Base-by-base conservation (phyloP, 441 rosid genomes). In the Gossypium trilobum region DNA sequence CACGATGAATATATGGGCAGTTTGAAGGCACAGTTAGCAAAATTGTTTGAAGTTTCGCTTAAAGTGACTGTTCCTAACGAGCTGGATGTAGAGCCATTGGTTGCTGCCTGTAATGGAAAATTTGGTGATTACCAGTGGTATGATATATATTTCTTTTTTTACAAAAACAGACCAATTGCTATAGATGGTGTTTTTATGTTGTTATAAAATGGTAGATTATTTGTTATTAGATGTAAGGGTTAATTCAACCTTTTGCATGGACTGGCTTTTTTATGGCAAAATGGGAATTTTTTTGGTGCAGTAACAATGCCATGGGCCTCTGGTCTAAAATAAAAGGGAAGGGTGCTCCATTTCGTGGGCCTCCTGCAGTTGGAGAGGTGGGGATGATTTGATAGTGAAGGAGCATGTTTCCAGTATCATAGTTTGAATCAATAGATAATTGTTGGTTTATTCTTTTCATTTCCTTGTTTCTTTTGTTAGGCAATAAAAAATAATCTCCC, bases 101-200 rank as follows among this genome's bases (percentile, higher is more conserved):
- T 94, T 72, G 89, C 88, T 73, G 82, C 90, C 62, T 87, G 90
- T 78, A 75, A 80, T 70, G 91, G 76, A 1, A 92, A 85, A 68
- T 88, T 87, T 74, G 98, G 95, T 2, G 95, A 91, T 71, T 94
- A 94, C 83, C 97, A 91, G 81, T 94, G 98, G 97, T 94, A 79
- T 71, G 55, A 0, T 61, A 22, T 46, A 42, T 39, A 23, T 17
- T 59, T 4, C 7, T 22, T 9, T 29, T 13, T 56, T 31, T 75
- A 51, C 36, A 19, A 57, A 39, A 71, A 33, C 11, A 42, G 4
- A 11, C 5, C n/a, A 22, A 13, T 39, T 71, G 68, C 27, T 5
- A 22, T 19, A 11, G 36, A 4, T 57, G 29, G 19, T 48, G 62
- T 57, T 46, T 25, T 60, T 3, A 10, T 29, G 33, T 57, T 57